Conservation (phyloP, 352 stramenopile species). For the Pythium vanterpoolii region DNA sequence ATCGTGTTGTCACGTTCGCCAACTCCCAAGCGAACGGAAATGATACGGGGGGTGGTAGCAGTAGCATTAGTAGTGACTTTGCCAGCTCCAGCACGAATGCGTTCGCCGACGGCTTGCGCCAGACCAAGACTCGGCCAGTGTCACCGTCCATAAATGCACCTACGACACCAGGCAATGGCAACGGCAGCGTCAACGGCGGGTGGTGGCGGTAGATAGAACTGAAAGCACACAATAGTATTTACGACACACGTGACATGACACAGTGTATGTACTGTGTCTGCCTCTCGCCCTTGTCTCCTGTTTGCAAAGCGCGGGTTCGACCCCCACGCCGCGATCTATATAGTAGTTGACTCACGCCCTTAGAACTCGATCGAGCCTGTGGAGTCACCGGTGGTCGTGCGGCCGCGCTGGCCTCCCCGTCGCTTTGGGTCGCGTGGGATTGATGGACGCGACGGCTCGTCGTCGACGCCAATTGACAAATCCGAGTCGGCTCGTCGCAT, state of each 20-base stretch:
- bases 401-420: not conserved
- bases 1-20: constrained; percentile 56
- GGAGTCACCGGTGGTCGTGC: constrained; percentile 14
- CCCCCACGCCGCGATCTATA: too few species aligned
- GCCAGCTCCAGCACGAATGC: constrained; percentile 15
- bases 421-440: not conserved
- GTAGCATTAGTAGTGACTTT: constrained; percentile 4
- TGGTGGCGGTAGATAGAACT: constrained; percentile 14
- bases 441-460: constrained; percentile 32
- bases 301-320: too few species aligned
- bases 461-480: constrained; percentile 13
- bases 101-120: constrained; percentile 38
- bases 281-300: too few species aligned
- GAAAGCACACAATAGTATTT: constrained; percentile 2
- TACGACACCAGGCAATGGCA: constrained; percentile 2
- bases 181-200: constrained; percentile 2
- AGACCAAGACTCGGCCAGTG: constrained; percentile 39
- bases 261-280: too few species aligned
- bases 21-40: constrained; percentile 26
- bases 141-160: constrained; percentile 11
- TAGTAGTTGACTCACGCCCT: not conserved
- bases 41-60: not conserved
- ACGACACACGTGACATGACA: too few species aligned
- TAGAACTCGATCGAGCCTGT: constrained; percentile 22
- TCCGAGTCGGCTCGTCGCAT: constrained; percentile 8